phyloP scores from a whole-genome alignment of 2,329 filamentous ascomycete species.

The Neofusicoccum kwambonambiense region DNA sequence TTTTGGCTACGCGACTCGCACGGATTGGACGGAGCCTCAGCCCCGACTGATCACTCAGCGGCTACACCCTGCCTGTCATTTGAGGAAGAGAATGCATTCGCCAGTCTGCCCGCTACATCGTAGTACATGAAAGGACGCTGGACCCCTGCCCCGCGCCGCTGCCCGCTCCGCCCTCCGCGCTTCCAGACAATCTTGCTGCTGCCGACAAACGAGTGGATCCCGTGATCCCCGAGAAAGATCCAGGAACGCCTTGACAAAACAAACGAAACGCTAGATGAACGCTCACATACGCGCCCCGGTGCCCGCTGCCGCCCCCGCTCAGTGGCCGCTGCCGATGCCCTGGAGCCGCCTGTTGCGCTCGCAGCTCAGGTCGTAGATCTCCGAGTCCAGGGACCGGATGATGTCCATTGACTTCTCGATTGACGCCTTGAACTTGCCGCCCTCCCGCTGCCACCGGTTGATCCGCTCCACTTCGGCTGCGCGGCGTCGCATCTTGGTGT shows the following conservation, averaged over 20 bases:
- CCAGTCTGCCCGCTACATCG: conserved; percentile 28
- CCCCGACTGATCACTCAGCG: conserved; percentile 38
- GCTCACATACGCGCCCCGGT: background rate
- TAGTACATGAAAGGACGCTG: conserved; percentile 24
- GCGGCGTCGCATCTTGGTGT: conserved; percentile 76
- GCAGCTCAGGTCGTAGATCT: conserved; percentile 64
- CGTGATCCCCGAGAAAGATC: conserved; percentile 24
- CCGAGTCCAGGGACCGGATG: conserved; percentile 67
- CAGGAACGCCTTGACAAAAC: conserved; percentile 3
- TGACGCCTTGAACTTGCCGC: conserved; percentile 57
- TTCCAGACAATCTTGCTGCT: conserved; percentile 23
- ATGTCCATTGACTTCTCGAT: conserved; percentile 69
- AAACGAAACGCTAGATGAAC: conserved; percentile 17
- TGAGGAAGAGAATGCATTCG: conserved; percentile 29
- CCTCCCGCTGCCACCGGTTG: conserved; percentile 73
- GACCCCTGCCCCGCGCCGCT: conserved; percentile 20
- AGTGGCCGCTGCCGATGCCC: conserved; percentile 25
- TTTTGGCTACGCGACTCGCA: conserved; percentile 39
- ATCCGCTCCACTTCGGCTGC: conserved; percentile 74
- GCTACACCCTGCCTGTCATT: conserved; percentile 35
- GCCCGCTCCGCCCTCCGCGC: conserved; percentile 32
- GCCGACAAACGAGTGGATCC: conserved; percentile 31
- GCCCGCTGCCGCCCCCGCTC: conserved; percentile 22
- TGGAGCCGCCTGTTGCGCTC: conserved; percentile 50
- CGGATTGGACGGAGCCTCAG: conserved; percentile 38